Base-by-base conservation (phyloP, 2,329 filamentous ascomycete genomes). In the Chaetomium sp. region DNA sequence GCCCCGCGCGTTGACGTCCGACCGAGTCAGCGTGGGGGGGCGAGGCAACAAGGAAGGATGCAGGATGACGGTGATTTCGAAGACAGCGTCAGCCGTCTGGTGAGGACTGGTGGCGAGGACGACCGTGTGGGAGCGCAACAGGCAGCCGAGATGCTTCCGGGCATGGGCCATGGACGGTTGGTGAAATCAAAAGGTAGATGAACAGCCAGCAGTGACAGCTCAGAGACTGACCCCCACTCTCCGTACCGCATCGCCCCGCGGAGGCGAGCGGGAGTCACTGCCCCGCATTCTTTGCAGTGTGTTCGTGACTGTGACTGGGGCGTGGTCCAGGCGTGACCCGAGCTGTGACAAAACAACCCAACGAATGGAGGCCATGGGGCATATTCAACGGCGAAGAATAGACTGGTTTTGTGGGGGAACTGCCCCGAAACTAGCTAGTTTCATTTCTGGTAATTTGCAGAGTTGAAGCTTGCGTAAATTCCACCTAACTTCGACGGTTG, bases 151-250 rank as follows among this genome's bases (percentile, higher is more conserved):
- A 27, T 57, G 38, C 55, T 33, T 56, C n/a, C n/a, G n/a, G n/a
- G n/a, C n/a, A n/a, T 47, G 19, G 27, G 31, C 33, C 51, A 42
- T 33, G 50, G 29, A 33, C 47, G 57, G 49, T 57, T 42, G 50
- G 49, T 38, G 56, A 55, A 10, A 57, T 51, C 54, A 31, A 51
- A 49, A 55, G 53, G n/a, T 35, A 62, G 51, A 16, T 53, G 54
- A 33, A 23, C 42, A n/a, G n/a, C n/a, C n/a, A n/a, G n/a, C n/a
- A n/a, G n/a, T n/a, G n/a, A n/a, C n/a, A 59, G 55, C 62, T 53
- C 27, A 42, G 23, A 35, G 25, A 19, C n/a, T 60, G 62, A 64
- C 62, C 62, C 62, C 62, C 62, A 60, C 62, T 25, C 13, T 57
- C 42, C n/a, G 9, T 47, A 27, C n/a, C 12, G 56, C 57, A 50